Evolutionary conservation across 2,329 filamentous ascomycete genomes (phyloP).

Genomic region (Phoma sp.): DNA sequence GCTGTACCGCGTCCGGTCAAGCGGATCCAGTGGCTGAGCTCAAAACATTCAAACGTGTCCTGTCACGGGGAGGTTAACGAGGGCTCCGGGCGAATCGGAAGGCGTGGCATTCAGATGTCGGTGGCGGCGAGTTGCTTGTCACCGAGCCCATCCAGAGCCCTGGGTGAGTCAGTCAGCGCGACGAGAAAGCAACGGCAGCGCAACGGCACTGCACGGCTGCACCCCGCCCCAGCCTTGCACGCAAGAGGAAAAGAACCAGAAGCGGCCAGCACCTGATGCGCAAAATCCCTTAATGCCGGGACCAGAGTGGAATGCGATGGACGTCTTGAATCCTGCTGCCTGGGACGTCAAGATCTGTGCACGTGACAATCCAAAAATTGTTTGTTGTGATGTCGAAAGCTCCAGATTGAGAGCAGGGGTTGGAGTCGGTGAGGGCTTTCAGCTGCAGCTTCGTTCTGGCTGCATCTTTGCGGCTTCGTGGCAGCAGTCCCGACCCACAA

Average conservation of each 20-base stretch:
- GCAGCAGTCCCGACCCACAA: constrained; percentile 25
- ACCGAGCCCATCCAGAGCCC: constrained; percentile 25
- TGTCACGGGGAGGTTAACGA: constrained; percentile 23
- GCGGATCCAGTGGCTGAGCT: constrained; percentile 18
- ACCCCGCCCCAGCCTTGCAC: constrained; percentile 20
- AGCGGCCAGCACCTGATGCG: constrained; percentile 25
- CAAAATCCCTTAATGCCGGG: constrained; percentile 19
- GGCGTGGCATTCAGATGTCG: constrained; percentile 20
- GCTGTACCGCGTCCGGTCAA: constrained; percentile 21
- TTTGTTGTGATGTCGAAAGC: constrained; percentile 7
- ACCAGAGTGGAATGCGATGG: constrained; percentile 3
- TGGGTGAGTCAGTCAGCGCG: constrained; percentile 31
- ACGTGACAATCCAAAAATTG: constrained; percentile 19
- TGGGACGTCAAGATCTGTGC: constrained; percentile 6
- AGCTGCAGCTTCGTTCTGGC: constrained; percentile 11
- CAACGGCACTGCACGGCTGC: constrained; percentile 21
- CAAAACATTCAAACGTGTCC: constrained; percentile 21
- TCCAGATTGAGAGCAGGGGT: constrained; percentile 14
- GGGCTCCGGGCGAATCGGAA: constrained; percentile 28
- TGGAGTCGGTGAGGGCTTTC: constrained; percentile 11
- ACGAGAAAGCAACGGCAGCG: constrained; percentile 36
- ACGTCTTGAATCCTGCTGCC: constrained; percentile 16
- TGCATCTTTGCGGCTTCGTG: constrained; percentile 15
- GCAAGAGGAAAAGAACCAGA: constrained; percentile 21
- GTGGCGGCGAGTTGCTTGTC: constrained; percentile 27